Evolutionary conservation across 164 flowering plant species (phyloP), one percentile per base, ranked within the genome.

Genomic region (Berberis vulgaris): DNA sequence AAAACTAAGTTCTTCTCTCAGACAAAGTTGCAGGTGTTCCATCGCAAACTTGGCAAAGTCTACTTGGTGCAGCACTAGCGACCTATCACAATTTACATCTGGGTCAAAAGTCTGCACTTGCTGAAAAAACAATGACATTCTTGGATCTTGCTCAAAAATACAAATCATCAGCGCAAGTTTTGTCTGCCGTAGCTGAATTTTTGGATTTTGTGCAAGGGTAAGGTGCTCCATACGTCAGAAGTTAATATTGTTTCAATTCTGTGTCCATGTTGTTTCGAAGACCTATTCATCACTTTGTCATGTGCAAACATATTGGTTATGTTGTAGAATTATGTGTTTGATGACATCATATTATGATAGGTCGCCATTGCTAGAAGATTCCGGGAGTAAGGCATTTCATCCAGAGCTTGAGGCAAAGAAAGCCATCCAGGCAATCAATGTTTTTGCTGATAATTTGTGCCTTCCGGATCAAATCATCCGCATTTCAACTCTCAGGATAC

Each of bases 161-260:
- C 76, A 83, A 75, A 61, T 77, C 82, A 61, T 86, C 87, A 69
- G 54, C 76, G 43, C 97, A 85, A 63, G 82, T 95, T 42, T 77
- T 95, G 69, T 70, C 63, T 65, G 74, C 94, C 54, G 92, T 85
- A 3, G 97, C 99, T 56, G 86, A 85, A 49, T 80, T 76, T 77
- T 79, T 95, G 78, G 92, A 91, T 68, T 72, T 72, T 41, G 38
- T 71, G 11, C 71, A 74, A 60, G 75, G 84, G 99, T 95, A 77
- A 26, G 26, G 26, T 26, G 26, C 26, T 26, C 26, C 26, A 26
- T 26, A 26, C 26, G 26, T 26, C 26, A 26, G 26, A 26, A 26
- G 26, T 26, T 26, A 26, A 26, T 26, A 26, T 26, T 26, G 26
- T 26, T 26, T 26, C 26, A 26, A 26, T 26, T 26, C 26, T 26